Base-by-base conservation (phyloP, 352 stramenopile species). In the Phytophthora constricta region DNA sequence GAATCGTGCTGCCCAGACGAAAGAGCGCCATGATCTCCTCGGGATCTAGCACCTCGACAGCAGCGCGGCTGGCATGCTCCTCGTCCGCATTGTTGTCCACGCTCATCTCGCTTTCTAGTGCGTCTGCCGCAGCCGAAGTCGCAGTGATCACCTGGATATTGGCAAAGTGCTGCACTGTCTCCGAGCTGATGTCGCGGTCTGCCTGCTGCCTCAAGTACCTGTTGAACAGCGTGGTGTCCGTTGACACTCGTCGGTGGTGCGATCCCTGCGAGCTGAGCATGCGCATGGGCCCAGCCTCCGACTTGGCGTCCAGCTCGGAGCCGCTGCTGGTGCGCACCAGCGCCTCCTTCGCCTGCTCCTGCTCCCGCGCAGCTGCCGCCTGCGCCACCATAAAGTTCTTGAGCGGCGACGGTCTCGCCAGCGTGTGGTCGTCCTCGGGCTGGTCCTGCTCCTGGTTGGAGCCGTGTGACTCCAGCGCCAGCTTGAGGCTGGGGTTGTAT, bases 191-290 rank as follows among this genome's bases (percentile, higher is more conserved):
- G 58, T 90, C 76, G 14, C 76, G 70, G 59, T 87, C 65, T 3
- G 82, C 78, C 45, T 91, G 76, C 60, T 90, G 76, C 4, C 76
- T 76, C 58, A 91, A 51, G 52, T 84, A 78, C 22, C 74, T 75
- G 49, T 82, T 88, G 58, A 91, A 90, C 55, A 82, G 77, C 17
- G 81, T 86, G 55, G 82, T 91, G 70, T 91, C 81, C 0, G 85
- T 93, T 20, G 85, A 91, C 39, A 93, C 71, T 26, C 84, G 80
- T 16, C 84, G 82, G 58, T 91, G 80, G 52, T 93, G 84, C 62
- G 68, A 78, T 16, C 80, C 76, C 34, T 92, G 84, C 2, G 76
- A 65, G 13, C 65, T 79, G 46, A 77, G 65, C 51, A 85, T 80
- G 17, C 79, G 84, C 65, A 90, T 72, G 19, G 84, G 79, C 0